Evolutionary conservation across 2,329 filamentous ascomycete species (phyloP), one percentile per base, ranked within the genome.

Genomic region (Metarhizium album): DNA sequence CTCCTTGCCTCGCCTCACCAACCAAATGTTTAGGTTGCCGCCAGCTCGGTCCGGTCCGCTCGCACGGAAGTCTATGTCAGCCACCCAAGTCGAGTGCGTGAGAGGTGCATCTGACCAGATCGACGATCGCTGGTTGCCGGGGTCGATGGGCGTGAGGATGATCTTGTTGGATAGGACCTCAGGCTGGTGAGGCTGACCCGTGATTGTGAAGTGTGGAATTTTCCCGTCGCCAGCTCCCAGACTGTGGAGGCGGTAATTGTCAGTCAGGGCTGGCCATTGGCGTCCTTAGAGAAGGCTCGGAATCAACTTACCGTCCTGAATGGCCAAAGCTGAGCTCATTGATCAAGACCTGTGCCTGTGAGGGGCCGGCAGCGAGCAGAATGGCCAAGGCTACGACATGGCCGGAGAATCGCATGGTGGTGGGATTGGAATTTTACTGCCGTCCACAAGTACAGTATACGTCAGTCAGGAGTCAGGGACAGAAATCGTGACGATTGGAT

Each of bases 21-120:
- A 88, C 93, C 93, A 98, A 61, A 98, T 76, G 68, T 97, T 91
- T 58, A 98, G 73, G 69, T 94, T 96, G 46, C 93, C 93, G 52
- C 84, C 83, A 47, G 84, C 89, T 59, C 87, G 76, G 64, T 97
- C 93, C 55, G 86, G 84, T 7, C 93, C 93, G 54, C 81, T 88
- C 48, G 84, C 87, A 58, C 93, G 82, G 69, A 98, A 96, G 63
- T 93, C 84, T 59, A 97, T 75, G 62, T 95, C 87, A 47, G 83
- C 82, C 8, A 81, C 78, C 90, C 90, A 98, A 66, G 84, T 77
- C n/a, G 75, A 69, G 53, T 83, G 73, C 59, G 80, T 68, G 46
- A 86, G 74, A 33, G 76, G 62, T 52, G 74, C 66, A 55, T 90
- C 81, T 31, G 84, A 75, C 91, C 93, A 98, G 58, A 93, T 66